phyloP scores from a whole-genome alignment of 2,329 filamentous ascomycete genomes.

The Talaromyces verruculosus region DNA sequence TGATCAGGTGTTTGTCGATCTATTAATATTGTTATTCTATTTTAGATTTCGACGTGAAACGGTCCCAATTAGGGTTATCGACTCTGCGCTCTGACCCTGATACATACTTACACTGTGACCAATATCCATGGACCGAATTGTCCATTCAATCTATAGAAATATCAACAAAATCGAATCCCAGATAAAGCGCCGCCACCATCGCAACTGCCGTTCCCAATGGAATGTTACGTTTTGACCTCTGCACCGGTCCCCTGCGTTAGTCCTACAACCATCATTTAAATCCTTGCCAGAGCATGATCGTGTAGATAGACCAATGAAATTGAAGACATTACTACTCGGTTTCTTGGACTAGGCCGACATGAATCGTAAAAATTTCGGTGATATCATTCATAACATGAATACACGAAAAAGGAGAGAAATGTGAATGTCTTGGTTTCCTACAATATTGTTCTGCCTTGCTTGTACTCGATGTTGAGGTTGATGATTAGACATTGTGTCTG shows the following conservation, averaged over 20 bases:
- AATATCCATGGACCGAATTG: neutral
- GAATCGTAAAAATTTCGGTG: neutral
- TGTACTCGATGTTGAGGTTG: neutral
- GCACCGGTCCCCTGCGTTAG: constrained; percentile 5
- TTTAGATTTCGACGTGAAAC: neutral
- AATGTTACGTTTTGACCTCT: constrained; percentile 3
- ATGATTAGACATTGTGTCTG: neutral
- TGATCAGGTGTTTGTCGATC: neutral
- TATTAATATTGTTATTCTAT: neutral
- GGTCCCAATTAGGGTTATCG: neutral
- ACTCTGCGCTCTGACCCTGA: neutral
- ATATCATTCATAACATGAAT: neutral
- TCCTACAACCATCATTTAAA: constrained; percentile 7
- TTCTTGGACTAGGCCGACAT: neutral
- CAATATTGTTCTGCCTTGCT: neutral
- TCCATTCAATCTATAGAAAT: neutral
- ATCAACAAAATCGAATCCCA: neutral
- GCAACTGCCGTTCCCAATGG: neutral
- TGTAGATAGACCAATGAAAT: constrained; percentile 7
- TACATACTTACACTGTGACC: neutral
- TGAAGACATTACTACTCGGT: neutral
- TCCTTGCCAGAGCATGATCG: neutral
- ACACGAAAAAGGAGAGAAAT: neutral
- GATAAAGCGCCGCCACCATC: neutral
- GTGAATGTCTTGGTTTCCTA: neutral